These are phyloP conservation scores for Picochlorum sp. DNA, from an alignment of 139 green algal genomes.

Conservation along the genomic window DNA sequence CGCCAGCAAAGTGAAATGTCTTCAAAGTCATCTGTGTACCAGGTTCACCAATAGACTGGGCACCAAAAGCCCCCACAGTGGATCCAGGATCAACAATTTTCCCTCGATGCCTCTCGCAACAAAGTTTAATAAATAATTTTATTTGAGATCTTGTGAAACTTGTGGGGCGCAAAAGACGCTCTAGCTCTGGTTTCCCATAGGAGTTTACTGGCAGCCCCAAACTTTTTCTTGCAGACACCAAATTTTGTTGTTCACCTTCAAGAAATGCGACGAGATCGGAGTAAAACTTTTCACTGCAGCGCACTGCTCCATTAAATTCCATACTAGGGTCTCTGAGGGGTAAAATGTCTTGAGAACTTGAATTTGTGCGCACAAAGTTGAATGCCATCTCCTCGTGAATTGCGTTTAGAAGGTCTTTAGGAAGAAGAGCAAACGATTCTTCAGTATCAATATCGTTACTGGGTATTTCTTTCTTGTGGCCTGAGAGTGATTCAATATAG, in stretches of 20 bases:
- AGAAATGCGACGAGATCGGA: conserved; percentile 3
- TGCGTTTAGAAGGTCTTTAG: background rate
- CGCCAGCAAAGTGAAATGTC: conserved; percentile 98
- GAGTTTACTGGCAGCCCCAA: conserved; percentile 35
- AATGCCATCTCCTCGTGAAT: background rate
- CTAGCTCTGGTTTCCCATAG: conserved; percentile 24
- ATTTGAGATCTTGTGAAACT: conserved; percentile 52
- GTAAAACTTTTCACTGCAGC: conserved; percentile 2
- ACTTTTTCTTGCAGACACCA: conserved; percentile 16
- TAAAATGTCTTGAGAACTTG: background rate
- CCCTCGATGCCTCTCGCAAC: background rate
- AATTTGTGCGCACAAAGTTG: background rate
- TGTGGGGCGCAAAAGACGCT: conserved; percentile 45
- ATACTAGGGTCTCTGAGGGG: background rate
- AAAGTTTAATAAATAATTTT: conserved; percentile 44
- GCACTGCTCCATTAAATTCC: background rate
- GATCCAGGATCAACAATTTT: conserved; percentile 72
- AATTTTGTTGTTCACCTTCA: background rate
- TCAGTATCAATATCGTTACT: too few species aligned
- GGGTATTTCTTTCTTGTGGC: background rate
- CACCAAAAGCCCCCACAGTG: conserved; percentile 83
- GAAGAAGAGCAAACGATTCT: too few species aligned
- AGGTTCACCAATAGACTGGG: conserved; percentile 91
- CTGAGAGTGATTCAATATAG: background rate
- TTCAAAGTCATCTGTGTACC: conserved; percentile 99